These are phyloP conservation scores for Entomortierella beljakovae DNA, from an alignment of 192 early-diverging fungal genomes.

Conservation along the genomic window DNA sequence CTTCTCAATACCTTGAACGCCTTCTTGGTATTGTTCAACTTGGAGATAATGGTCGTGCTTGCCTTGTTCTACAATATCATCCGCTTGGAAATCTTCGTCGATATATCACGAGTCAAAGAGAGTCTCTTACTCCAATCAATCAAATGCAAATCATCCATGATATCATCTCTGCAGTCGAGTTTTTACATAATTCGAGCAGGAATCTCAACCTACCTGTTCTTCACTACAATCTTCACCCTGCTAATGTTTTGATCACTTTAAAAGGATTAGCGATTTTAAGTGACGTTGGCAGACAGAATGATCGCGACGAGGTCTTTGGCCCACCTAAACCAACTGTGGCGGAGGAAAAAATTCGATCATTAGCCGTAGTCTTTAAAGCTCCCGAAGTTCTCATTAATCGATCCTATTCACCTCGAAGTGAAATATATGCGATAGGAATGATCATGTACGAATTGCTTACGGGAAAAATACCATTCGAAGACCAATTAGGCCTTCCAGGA, in stretches of 20 bases:
- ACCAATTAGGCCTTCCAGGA: constrained; percentile 33
- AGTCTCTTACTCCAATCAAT: constrained; percentile 26
- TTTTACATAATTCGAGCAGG: too few relatives aligned
- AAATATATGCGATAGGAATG: constrained; percentile 51
- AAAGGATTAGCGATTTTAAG: constrained; percentile 37
- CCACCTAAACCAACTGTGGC: constrained; percentile 41
- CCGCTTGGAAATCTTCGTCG: constrained; percentile 44
- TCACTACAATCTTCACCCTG: constrained; percentile 44
- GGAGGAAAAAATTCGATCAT: constrained; percentile 25
- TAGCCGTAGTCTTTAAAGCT: constrained; percentile 37
- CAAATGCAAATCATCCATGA: constrained; percentile 52
- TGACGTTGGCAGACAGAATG: constrained; percentile 37
- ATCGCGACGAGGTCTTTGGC: constrained; percentile 33
- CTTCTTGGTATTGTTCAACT: constrained; percentile 40
- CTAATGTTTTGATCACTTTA: constrained; percentile 36
- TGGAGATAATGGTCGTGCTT: constrained; percentile 36
- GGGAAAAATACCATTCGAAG: constrained; percentile 38
- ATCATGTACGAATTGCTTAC: constrained; percentile 50
- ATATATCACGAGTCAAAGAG: constrained; percentile 28
- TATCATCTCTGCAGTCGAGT: constrained; percentile 39
- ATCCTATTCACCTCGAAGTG: constrained; percentile 38
- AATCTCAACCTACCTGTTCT: constrained; percentile 35
- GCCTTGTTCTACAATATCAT: constrained; percentile 34
- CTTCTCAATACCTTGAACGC: constrained; percentile 27
- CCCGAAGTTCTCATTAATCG: constrained; percentile 42